Conservation (phyloP, 2,329 filamentous ascomycete species). For the Fusarium graminum region DNA sequence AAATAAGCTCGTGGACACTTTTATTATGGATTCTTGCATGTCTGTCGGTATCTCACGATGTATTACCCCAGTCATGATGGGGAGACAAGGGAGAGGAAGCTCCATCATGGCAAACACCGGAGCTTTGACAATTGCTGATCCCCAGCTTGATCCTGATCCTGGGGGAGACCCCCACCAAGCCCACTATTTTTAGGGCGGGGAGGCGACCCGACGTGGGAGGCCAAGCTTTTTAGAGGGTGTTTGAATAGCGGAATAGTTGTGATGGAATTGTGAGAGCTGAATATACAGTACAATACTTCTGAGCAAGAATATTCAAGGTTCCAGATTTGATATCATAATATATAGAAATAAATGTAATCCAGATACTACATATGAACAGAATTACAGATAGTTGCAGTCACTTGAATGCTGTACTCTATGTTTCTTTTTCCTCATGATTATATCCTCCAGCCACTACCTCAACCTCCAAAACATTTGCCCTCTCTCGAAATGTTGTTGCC, state of each 20-base stretch:
- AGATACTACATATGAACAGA: too few relatives aligned
- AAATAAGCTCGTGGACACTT: slow-evolving; percentile 39
- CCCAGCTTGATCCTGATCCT: too few relatives aligned
- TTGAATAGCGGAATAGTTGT: background rate
- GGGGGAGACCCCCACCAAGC: slow-evolving; percentile 40
- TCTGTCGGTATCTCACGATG: slow-evolving; percentile 12
- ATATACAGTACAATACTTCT: slow-evolving; percentile 1
- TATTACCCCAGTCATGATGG: slow-evolving; percentile 36
- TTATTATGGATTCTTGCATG: slow-evolving; percentile 22
- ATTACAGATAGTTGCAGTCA: too few relatives aligned
- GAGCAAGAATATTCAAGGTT: background rate
- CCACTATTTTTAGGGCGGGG: slow-evolving; percentile 42
- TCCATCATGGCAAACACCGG: slow-evolving; percentile 39
- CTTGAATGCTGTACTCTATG: background rate
- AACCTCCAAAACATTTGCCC: background rate
- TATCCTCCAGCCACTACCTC: background rate
- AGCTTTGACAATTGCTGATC: slow-evolving; percentile 31
- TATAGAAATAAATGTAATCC: too few relatives aligned
- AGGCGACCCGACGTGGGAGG: slow-evolving; percentile 8
- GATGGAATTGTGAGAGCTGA: background rate
- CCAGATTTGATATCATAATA: background rate
- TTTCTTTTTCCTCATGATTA: slow-evolving; percentile 7
- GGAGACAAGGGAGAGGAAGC: slow-evolving; percentile 19
- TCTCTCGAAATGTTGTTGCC: slow-evolving; percentile 43
- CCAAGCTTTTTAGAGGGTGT: slow-evolving; percentile 12